Percentiles rank a stretch among this genome's conserved stretches.
Conservation (phyloP, 352 stramenopile genomes). For the Pythium guiyangense region DNA sequence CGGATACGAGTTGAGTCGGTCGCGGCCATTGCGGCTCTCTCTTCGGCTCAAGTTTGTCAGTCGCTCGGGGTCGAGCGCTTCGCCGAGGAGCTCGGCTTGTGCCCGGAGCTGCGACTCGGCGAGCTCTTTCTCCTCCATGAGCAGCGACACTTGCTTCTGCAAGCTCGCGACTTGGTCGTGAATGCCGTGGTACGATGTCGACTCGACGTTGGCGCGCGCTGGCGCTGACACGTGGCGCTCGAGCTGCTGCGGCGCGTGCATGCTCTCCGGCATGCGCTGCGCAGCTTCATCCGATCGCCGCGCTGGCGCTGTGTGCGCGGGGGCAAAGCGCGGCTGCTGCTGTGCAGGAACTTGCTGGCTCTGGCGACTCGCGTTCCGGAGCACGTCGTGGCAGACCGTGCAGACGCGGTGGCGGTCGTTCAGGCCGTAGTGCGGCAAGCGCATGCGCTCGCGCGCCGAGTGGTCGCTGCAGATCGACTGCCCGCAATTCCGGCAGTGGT, state of each 20-base stretch:
- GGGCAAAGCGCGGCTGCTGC: constrained; percentile 16
- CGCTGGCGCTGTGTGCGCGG: constrained; percentile 7
- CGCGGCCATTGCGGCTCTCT: constrained; percentile 19
- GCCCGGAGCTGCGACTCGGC: constrained; percentile 68
- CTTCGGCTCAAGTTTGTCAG: constrained; percentile 26
- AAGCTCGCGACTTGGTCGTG: constrained; percentile 78
- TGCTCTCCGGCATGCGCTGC: constrained; percentile 5
- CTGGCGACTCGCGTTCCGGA: constrained; percentile 51
- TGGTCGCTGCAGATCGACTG: constrained; percentile 85
- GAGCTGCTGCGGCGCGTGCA: constrained; percentile 24
- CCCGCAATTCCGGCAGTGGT: constrained; percentile 86
- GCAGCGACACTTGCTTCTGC: constrained; percentile 79
- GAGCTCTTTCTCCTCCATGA: constrained; percentile 84
- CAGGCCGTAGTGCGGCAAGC: constrained; percentile 77
- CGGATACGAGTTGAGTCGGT: constrained; percentile 59
- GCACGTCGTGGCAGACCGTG: constrained; percentile 71
- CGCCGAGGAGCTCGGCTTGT: constrained; percentile 59
- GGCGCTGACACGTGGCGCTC: constrained; percentile 77
- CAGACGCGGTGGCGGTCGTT: constrained; percentile 78
- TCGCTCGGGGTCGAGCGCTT: constrained; percentile 34
- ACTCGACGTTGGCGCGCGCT: constrained; percentile 29
- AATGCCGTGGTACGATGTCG: constrained; percentile 37
- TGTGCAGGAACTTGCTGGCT: constrained; percentile 11
- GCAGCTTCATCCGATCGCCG: constrained; percentile 56
- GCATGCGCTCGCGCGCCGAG: constrained; percentile 78